These are phyloP conservation scores for Paramecium sexaurelia DNA, from an alignment of 73 alveolate genomes.

Conservation along the genomic window DNA sequence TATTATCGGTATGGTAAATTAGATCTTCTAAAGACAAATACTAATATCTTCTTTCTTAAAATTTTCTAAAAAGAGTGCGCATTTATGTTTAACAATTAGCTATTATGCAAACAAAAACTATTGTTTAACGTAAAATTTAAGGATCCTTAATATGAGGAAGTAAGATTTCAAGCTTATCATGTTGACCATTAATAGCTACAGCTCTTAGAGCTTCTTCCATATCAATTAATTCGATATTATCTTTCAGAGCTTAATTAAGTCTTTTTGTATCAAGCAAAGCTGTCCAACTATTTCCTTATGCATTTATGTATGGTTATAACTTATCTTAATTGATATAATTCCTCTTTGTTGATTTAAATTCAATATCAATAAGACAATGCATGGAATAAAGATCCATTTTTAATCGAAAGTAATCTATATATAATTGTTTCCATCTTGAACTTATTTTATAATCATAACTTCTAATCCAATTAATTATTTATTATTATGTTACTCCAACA, in stretches of 20 bases:
- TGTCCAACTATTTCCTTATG: neutral
- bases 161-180: neutral
- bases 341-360: neutral
- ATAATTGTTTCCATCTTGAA: neutral
- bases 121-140: neutral
- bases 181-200: neutral
- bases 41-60: too few species aligned
- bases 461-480: neutral
- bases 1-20: too few species aligned
- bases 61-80: too few species aligned
- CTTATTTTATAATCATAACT: neutral
- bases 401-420: neutral
- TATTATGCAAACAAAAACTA: neutral
- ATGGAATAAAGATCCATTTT: neutral
- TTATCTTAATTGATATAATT: neutral
- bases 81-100: neutral
- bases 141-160: neutral
- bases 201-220: neutral
- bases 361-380: neutral
- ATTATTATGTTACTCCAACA: neutral
- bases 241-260: neutral
- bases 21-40: too few species aligned
- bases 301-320: neutral
- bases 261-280: neutral
- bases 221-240: neutral